Base-by-base conservation (phyloP, 805 yeast genomes). In the Danielia reshetovae region DNA sequence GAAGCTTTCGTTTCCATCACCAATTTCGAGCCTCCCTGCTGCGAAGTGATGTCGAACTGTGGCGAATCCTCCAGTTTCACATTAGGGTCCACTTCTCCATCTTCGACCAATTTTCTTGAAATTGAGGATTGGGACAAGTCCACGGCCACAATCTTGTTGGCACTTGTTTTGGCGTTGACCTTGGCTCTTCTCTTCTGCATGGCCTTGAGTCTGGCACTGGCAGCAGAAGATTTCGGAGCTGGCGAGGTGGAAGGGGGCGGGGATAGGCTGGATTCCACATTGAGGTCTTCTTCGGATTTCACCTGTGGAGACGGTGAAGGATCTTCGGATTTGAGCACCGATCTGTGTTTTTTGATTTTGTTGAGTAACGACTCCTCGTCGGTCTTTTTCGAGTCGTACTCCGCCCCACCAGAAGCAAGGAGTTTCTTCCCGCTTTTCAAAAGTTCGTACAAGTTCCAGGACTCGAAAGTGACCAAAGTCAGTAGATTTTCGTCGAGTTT, bases 151-250 rank as follows among this genome's bases (percentile, higher is more conserved):
- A 57, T 54, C 48, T 70, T 74, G 15, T 58, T 58, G 5, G 70
- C 59, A 7, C 65, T 63, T 7, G 72, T 59, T 46, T 75, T 78
- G 1, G 85, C 84, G 43, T 70, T 75, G 34, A 77, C 79, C 54
- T 84, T 86, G 4, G 95, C 93, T 53, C 82, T 80, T 51, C 97
- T 74, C 50, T 84, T 83, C n/a, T 96, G 96, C 85, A 90, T 78
- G 2, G 96, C 97, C 42, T 86, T 75, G 70, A 88, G 74, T 56
- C 97, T 76, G 0, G 95, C 89, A 32, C 83, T 80, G 26, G 75
- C 44, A 39, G 70, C 56, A 1, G 60, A 29, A 2, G 51, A 39
- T 18, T 45, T 43, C 27, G 17, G 48, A 43, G 9, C 46, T 32
- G 13, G 54, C 16, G 30, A 15, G 7, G n/a, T 23, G n/a, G 22